A percentile compares a stretch with the other conserved stretches of the same genome.
These are phyloP conservation scores for Trichoderma hamatum DNA, from an alignment of 2,329 filamentous ascomycete genomes.

Conservation along the genomic window DNA sequence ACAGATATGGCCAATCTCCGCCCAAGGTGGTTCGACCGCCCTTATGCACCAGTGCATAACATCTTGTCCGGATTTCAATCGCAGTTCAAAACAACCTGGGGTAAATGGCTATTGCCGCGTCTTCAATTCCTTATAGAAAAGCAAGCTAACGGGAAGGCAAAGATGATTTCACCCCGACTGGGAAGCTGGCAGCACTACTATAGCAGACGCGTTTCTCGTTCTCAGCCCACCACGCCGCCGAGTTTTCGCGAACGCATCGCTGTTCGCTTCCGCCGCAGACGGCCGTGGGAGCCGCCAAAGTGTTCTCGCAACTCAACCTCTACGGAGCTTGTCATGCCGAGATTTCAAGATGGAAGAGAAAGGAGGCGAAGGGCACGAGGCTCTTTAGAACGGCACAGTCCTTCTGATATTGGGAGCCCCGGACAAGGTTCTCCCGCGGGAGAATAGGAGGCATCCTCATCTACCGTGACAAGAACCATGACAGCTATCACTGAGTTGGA, in stretches of 20 bases:
- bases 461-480: slow-evolving; percentile 36
- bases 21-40: slow-evolving; percentile 2
- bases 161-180: slow-evolving; percentile 8
- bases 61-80: slow-evolving; percentile 31
- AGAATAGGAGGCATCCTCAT: slow-evolving; percentile 32
- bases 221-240: slow-evolving; percentile 35
- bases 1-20: neutral
- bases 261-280: slow-evolving; percentile 33
- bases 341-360: slow-evolving; percentile 35
- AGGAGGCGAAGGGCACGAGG: slow-evolving; percentile 39
- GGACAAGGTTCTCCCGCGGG: slow-evolving; percentile 30
- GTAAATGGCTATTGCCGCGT: neutral
- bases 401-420: slow-evolving; percentile 31
- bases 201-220: slow-evolving; percentile 30
- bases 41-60: slow-evolving; percentile 19
- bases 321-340: slow-evolving; percentile 23
- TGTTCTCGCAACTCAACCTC: slow-evolving; percentile 28
- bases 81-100: slow-evolving; percentile 4
- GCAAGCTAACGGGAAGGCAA: neutral
- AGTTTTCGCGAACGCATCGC: slow-evolving; percentile 34
- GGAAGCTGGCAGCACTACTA: slow-evolving; percentile 26
- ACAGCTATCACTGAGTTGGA: slow-evolving; percentile 41
- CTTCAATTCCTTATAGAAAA: neutral
- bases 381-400: slow-evolving; percentile 33
- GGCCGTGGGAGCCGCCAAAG: slow-evolving; percentile 35